These are phyloP conservation scores for Trichosporon coremiiforme DNA, from an alignment of 1,284 basidiomycete genomes.

Conservation along the genomic window DNA sequence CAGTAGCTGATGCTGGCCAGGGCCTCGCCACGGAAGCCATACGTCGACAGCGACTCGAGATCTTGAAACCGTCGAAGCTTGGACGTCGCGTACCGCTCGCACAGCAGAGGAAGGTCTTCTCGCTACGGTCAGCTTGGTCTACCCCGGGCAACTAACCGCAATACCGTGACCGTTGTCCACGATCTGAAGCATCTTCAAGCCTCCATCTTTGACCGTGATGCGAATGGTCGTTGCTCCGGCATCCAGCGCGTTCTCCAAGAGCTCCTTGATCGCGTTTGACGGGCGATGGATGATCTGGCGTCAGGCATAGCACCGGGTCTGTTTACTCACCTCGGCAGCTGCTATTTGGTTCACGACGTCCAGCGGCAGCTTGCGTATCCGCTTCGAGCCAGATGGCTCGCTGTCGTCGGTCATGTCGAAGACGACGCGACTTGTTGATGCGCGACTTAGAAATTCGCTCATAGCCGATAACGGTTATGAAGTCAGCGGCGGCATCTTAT, in stretches of 20 bases:
- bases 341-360: constrained; percentile 65
- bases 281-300: constrained; percentile 91
- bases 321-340: constrained; percentile 62
- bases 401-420: no score
- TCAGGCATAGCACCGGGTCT: background rate
- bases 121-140: constrained; percentile 54
- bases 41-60: constrained; percentile 80
- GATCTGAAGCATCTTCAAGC: constrained; percentile 91
- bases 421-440: background rate
- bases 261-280: constrained; percentile 92
- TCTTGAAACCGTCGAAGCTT: constrained; percentile 88
- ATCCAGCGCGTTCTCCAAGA: constrained; percentile 93
- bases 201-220: constrained; percentile 90
- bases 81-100: constrained; percentile 94
- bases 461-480: no score
- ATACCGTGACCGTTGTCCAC: constrained; percentile 97
- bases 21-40: constrained; percentile 97
- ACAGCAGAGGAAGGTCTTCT: constrained; percentile 82
- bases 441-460: no score
- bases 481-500: constrained; percentile 7
- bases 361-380: constrained; percentile 58
- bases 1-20: constrained; percentile 96
- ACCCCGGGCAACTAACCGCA: constrained; percentile 62
- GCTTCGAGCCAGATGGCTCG: no score
- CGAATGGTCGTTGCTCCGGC: constrained; percentile 86